Conservation (phyloP, 164 flowering plant species). For the Kalanchoe fedtschenkoi region DNA sequence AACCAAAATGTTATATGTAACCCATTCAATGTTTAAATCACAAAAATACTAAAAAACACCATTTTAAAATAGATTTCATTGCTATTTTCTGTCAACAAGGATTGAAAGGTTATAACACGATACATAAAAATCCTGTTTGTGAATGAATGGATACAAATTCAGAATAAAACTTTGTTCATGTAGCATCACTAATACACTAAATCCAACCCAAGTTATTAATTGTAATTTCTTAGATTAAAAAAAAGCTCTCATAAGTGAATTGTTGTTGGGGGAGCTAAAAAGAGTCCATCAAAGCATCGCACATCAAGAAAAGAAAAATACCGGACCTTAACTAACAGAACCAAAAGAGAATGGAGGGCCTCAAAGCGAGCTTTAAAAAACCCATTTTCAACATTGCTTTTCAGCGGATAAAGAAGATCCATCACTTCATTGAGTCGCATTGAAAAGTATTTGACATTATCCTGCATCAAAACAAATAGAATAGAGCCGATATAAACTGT, state of each 20-base stretch:
- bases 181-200: neutral
- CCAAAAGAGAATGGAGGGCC: neutral
- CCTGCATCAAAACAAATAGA: neutral
- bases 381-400: neutral
- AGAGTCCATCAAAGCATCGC: neutral
- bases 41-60: too few species aligned
- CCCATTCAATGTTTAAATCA: too few species aligned
- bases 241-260: neutral
- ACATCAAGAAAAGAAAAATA: neutral
- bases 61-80: too few species aligned
- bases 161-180: too few species aligned
- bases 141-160: too few species aligned
- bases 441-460: neutral
- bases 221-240: neutral
- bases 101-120: too few species aligned
- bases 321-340: neutral
- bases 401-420: neutral
- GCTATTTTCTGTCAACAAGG: too few species aligned
- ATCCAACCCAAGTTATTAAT: neutral
- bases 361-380: neutral
- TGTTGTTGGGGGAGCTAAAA: neutral
- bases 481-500: neutral
- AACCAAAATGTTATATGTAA: too few species aligned
- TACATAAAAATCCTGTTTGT: too few species aligned
- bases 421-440: conserved; percentile 1